A percentile compares a stretch with the other conserved stretches of the same genome.
Conservation (phyloP, 805 yeast genomes). For the Yarrowia phangngaensis region DNA sequence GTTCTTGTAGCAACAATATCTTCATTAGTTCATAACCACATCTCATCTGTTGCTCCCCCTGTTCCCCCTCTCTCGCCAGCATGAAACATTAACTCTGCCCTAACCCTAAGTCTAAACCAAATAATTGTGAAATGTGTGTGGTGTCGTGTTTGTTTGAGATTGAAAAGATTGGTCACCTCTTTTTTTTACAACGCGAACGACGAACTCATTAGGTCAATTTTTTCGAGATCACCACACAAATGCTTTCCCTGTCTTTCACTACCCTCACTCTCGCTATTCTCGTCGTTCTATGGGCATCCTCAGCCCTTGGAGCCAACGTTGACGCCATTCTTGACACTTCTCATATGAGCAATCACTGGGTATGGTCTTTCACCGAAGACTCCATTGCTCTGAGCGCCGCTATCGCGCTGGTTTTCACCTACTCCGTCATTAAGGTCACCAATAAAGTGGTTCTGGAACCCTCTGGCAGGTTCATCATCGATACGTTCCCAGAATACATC, state of each 20-base stretch:
- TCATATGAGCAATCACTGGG: constrained; percentile 23
- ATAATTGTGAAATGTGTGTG: constrained; percentile 17
- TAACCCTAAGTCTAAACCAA: constrained; percentile 23
- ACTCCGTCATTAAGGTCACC: constrained; percentile 20
- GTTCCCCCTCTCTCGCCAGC: too few relatives aligned
- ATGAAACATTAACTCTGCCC: too few relatives aligned
- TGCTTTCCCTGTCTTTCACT: constrained; percentile 19
- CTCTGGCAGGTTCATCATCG: constrained; percentile 17
- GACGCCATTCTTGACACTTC: constrained; percentile 24
- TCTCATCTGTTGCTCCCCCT: too few relatives aligned
- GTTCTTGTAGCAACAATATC: too few relatives aligned
- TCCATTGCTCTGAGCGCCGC: constrained; percentile 21
- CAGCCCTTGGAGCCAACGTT: constrained; percentile 20
- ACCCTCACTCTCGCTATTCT: constrained; percentile 23
- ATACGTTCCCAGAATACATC: constrained; percentile 23
- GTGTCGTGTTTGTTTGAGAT: too few relatives aligned
- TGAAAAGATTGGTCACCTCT: too few relatives aligned
- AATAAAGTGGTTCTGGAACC: constrained; percentile 19
- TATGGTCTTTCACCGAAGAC: constrained; percentile 25
- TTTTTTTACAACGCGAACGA: too few relatives aligned
- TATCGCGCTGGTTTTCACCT: constrained; percentile 18
- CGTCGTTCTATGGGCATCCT: constrained; percentile 21
- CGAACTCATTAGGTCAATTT: too few relatives aligned
- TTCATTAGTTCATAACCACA: too few relatives aligned
- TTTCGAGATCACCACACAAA: too few relatives aligned